Evolutionary conservation across 306 rosid genomes (phyloP).

Genomic region (Quercus parvula): DNA sequence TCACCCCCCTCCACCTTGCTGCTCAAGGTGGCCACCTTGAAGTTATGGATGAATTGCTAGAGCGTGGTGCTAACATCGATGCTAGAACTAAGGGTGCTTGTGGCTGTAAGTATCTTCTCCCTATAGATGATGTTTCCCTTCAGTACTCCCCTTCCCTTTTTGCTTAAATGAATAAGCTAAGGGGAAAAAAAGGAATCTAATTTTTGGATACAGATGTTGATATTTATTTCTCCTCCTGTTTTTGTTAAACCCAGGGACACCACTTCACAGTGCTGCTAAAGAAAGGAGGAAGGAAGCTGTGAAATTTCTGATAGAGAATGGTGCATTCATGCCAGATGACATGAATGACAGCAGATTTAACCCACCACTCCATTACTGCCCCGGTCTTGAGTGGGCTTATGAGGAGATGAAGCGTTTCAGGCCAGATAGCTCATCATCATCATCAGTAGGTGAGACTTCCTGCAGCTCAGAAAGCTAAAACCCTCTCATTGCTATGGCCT

Average conservation of each 20-base stretch:
- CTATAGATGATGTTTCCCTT: neutral
- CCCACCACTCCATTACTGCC: conserved; percentile 94
- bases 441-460: conserved; percentile 54
- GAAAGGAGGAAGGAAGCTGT: conserved; percentile 86
- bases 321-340: conserved; percentile 89
- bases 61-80: conserved; percentile 94
- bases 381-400: conserved; percentile 96
- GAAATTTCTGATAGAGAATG: conserved; percentile 81
- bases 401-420: conserved; percentile 84
- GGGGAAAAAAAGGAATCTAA: neutral
- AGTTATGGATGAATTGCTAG: conserved; percentile 92
- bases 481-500: neutral
- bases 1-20: conserved; percentile 96
- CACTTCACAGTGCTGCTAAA: conserved; percentile 92
- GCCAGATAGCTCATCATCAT: conserved; percentile 46
- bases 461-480: conserved; percentile 66
- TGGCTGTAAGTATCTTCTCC: conserved; percentile 65
- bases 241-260: conserved; percentile 67
- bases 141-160: neutral
- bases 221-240: neutral
- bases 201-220: neutral
- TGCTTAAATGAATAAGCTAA: neutral
- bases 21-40: conserved; percentile 94
- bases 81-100: conserved; percentile 93
- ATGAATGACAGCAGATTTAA: conserved; percentile 84